phyloP scores from a whole-genome alignment of 179 eudicot genomes.

The Heliamphora ciliata region DNA sequence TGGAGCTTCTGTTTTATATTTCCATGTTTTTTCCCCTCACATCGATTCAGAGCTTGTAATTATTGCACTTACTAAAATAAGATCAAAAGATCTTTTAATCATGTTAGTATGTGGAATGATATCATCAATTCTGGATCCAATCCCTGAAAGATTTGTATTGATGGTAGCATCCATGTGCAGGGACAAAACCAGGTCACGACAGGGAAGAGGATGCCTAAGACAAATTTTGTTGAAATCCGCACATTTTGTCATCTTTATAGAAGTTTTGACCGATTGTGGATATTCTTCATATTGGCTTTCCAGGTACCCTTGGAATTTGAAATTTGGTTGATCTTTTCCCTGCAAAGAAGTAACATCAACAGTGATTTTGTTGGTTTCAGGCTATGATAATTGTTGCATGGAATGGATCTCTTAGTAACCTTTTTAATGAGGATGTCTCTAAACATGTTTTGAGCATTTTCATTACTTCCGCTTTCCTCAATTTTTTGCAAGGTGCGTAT shows the following conservation, averaged over 20 bases:
- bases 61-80: not conserved
- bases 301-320: conserved; percentile 50
- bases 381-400: conserved; percentile 91
- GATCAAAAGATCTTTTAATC: not conserved
- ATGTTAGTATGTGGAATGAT: not conserved
- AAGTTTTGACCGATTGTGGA: conserved; percentile 98
- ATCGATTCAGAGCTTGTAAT: not conserved
- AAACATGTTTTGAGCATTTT: conserved; percentile 77
- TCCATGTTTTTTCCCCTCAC: not conserved
- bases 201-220: conserved; percentile 85
- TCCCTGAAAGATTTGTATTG: not conserved
- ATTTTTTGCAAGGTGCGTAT: conserved; percentile 71
- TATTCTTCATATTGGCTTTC: conserved; percentile 71
- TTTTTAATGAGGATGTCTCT: conserved; percentile 58
- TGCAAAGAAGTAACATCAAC: conserved; percentile 9
- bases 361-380: conserved; percentile 36
- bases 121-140: not conserved
- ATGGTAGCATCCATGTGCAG: conserved; percentile 29
- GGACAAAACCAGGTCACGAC: conserved; percentile 39
- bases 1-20: not conserved
- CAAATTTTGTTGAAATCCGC: conserved; percentile 93
- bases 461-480: conserved; percentile 75
- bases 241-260: conserved; percentile 93
- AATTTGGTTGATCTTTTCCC: not conserved
- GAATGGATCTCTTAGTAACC: conserved; percentile 55